These are phyloP conservation scores for Arctium lappa DNA, from an alignment of 129 eudicot genomes.

Conservation along the genomic window DNA sequence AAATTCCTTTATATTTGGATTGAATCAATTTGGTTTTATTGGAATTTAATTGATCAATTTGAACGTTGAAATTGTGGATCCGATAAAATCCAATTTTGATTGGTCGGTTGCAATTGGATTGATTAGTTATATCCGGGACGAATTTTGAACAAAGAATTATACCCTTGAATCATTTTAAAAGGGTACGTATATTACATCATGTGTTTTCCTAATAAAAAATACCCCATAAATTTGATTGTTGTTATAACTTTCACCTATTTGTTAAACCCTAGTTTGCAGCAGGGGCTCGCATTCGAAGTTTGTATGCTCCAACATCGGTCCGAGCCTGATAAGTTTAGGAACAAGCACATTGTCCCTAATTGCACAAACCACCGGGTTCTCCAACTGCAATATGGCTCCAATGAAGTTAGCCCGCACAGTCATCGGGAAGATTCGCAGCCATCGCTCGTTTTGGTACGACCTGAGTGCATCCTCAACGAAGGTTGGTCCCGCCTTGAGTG, in stretches of 20 bases:
- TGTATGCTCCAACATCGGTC: conserved; percentile 79
- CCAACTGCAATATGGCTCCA: conserved; percentile 76
- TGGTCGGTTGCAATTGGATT: background rate
- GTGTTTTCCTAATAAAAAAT: background rate
- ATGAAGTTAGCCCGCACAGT: conserved; percentile 66
- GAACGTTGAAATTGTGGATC: no score
- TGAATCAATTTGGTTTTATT: no score
- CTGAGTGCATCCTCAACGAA: conserved; percentile 59
- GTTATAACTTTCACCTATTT: background rate
- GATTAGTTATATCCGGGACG: no score
- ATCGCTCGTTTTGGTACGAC: conserved; percentile 62
- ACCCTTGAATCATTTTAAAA: background rate
- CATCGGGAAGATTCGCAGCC: conserved; percentile 75
- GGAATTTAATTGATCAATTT: no score
- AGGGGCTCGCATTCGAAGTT: conserved; percentile 71
- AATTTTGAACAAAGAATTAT: background rate
- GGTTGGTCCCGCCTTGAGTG: conserved; percentile 41
- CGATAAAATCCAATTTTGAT: no score
- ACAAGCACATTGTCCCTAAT: conserved; percentile 63
- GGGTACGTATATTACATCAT: background rate
- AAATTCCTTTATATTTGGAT: no score
- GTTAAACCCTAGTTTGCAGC: background rate
- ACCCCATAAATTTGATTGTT: background rate
- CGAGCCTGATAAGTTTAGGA: conserved; percentile 76
- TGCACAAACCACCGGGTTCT: conserved; percentile 68